phyloP scores from a whole-genome alignment of 2,329 filamentous ascomycete species.

The Phyllachora maydis region DNA sequence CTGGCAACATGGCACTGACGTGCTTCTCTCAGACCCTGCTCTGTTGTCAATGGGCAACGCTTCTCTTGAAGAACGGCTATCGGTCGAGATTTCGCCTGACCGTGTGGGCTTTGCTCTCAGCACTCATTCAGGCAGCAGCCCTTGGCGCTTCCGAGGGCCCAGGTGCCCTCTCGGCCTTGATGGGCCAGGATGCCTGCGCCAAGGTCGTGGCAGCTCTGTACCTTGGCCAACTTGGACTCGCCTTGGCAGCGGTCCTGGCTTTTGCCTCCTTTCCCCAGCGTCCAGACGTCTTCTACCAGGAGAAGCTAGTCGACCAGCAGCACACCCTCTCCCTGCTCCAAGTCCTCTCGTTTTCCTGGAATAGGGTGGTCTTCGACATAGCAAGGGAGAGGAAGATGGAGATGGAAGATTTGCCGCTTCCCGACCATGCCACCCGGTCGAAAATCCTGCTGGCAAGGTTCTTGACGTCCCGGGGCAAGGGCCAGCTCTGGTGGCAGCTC shows the following conservation, averaged over 20 bases:
- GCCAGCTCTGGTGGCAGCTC: slow-evolving; percentile 13
- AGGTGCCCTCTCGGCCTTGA: slow-evolving; percentile 6
- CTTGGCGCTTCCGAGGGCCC: slow-evolving; percentile 9
- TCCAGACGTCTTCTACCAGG: slow-evolving; percentile 12
- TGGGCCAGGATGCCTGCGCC: slow-evolving; percentile 1
- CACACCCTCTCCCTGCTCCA: slow-evolving; percentile 11
- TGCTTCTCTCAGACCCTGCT: slow-evolving; percentile 6
- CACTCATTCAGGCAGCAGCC: slow-evolving; percentile 6
- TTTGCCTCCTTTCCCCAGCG: slow-evolving; percentile 12
- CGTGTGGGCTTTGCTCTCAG: slow-evolving; percentile 8
- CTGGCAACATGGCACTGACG: not conserved
- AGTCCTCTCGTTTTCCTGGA: slow-evolving; percentile 12
- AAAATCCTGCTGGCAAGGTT: slow-evolving; percentile 7
- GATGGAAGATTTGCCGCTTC: slow-evolving; percentile 11
- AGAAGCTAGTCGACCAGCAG: slow-evolving; percentile 13
- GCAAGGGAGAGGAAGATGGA: slow-evolving; percentile 10
- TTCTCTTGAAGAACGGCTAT: slow-evolving; percentile 10
- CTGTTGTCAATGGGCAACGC: slow-evolving; percentile 9
- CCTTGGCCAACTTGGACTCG: slow-evolving; percentile 7
- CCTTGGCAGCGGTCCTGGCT: slow-evolving; percentile 6
- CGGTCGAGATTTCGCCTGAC: slow-evolving; percentile 9
- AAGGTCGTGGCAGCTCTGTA: slow-evolving; percentile 6
- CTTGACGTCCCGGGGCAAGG: slow-evolving; percentile 4
- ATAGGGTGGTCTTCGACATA: slow-evolving; percentile 10
- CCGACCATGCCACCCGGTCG: slow-evolving; percentile 11